Evolutionary conservation across 2,329 filamentous ascomycete genomes (phyloP).

Genomic region (Fusarium sp.): DNA sequence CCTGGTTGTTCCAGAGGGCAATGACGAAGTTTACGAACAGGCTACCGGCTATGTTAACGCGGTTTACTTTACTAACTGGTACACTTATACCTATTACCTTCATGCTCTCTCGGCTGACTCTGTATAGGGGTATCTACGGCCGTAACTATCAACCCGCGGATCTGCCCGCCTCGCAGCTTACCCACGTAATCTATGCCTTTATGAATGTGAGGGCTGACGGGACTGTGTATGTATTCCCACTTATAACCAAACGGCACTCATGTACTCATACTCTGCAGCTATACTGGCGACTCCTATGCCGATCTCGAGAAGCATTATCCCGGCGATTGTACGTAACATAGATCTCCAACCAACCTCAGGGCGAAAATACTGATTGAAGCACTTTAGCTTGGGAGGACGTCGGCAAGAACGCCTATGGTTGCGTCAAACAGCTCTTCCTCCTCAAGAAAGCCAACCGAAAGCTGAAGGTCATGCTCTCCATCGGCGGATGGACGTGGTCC

Average conservation of each 20-base stretch:
- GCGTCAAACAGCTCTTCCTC: slow-evolving; percentile 80
- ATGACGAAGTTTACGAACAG: slow-evolving; percentile 11
- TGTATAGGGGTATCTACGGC: slow-evolving; percentile 75
- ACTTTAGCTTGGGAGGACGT: slow-evolving; percentile 61
- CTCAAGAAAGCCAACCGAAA: slow-evolving; percentile 82
- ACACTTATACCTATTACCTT: rapidly evolving
- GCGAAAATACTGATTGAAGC: too few species aligned
- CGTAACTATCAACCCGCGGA: slow-evolving; percentile 79
- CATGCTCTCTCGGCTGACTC: neutral
- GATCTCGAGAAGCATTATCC: slow-evolving; percentile 41
- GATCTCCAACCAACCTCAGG: too few species aligned
- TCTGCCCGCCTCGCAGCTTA: slow-evolving; percentile 76
- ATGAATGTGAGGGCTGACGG: slow-evolving; percentile 80
- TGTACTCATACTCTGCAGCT: slow-evolving; percentile 2
- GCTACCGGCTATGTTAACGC: slow-evolving; percentile 21
- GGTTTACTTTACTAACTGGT: slow-evolving; percentile 41
- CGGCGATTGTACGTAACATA: slow-evolving; percentile 32
- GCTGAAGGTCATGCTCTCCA: slow-evolving; percentile 80
- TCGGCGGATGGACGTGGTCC: slow-evolving; percentile 88
- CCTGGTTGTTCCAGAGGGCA: slow-evolving; percentile 15
- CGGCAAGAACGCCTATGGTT: slow-evolving; percentile 80
- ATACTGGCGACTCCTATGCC: slow-evolving; percentile 36
- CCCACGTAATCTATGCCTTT: slow-evolving; percentile 83
- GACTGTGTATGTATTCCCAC: slow-evolving; percentile 69
- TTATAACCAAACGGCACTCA: rapidly evolving